These are phyloP conservation scores for Phytophthora sansomeana DNA, from an alignment of 352 stramenopile genomes.

Conservation along the genomic window DNA sequence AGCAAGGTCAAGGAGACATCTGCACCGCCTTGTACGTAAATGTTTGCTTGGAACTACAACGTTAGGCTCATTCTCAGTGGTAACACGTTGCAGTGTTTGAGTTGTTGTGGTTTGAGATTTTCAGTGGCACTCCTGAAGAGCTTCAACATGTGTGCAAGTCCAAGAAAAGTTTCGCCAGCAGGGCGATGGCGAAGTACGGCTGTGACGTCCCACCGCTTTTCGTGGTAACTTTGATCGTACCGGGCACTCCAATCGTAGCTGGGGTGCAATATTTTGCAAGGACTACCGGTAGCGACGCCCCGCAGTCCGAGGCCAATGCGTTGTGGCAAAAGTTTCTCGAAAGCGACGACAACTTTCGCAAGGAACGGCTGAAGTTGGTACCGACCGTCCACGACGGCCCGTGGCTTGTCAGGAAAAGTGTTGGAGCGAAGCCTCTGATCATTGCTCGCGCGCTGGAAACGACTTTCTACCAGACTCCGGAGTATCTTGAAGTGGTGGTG, in stretches of 20 bases:
- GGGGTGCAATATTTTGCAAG: slow-evolving; percentile 82
- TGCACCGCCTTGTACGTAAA: slow-evolving; percentile 64
- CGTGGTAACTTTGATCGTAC: slow-evolving; percentile 77
- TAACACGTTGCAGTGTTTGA: slow-evolving; percentile 66
- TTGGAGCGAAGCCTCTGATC: slow-evolving; percentile 82
- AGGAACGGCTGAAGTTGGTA: slow-evolving; percentile 83
- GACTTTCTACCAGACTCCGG: slow-evolving; percentile 61
- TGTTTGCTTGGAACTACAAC: neutral
- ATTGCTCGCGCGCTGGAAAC: slow-evolving; percentile 72
- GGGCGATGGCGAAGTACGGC: slow-evolving; percentile 67
- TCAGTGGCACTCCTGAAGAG: slow-evolving; percentile 71
- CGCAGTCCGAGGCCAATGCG: slow-evolving; percentile 39
- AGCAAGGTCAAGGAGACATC: slow-evolving; percentile 70
- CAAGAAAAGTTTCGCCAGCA: slow-evolving; percentile 75
- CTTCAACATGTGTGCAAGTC: slow-evolving; percentile 74
- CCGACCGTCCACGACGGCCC: slow-evolving; percentile 78
- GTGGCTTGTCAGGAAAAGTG: slow-evolving; percentile 86
- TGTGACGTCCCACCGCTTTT: slow-evolving; percentile 79
- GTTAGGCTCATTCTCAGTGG: neutral
- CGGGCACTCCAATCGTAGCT: slow-evolving; percentile 67
- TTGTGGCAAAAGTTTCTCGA: slow-evolving; percentile 75
- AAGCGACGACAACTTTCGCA: slow-evolving; percentile 73
- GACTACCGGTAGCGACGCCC: slow-evolving; percentile 31
- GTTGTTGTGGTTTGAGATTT: slow-evolving; percentile 85
- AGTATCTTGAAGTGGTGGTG: slow-evolving; percentile 80